These are phyloP conservation scores for Yamadazyma buinensis DNA, from an alignment of 1,139 yeast genomes.

Conservation along the genomic window DNA sequence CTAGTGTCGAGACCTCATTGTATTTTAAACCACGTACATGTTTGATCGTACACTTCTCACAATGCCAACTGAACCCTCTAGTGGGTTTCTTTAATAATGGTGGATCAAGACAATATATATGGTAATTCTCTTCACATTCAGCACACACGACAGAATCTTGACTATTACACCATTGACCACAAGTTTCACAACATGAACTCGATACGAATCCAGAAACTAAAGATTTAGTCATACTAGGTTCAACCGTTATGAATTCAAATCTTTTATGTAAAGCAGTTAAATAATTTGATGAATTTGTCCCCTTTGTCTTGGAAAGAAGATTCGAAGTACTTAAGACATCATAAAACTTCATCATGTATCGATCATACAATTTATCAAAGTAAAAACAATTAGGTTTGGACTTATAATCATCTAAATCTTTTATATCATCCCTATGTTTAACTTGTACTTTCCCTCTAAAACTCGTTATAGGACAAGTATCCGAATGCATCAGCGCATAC, in stretches of 20 bases:
- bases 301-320: conserved; percentile 7
- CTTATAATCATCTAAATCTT: conserved; percentile 52
- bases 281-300: conserved; percentile 49
- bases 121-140: conserved; percentile 68
- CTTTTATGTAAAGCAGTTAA: conserved; percentile 62
- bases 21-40: conserved; percentile 32
- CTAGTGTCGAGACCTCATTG: conserved; percentile 40
- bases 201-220: conserved; percentile 61
- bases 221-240: conserved; percentile 64
- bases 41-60: conserved; percentile 67
- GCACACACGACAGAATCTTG: conserved; percentile 80
- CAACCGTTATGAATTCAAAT: conserved; percentile 73
- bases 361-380: conserved; percentile 81
- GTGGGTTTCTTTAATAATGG: conserved; percentile 79
- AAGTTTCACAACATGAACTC: conserved; percentile 57
- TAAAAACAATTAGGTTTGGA: conserved; percentile 69
- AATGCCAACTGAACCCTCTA: conserved; percentile 91
- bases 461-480: conserved; percentile 72
- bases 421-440: conserved; percentile 62
- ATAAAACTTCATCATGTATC: conserved; percentile 81
- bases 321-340: conserved; percentile 45
- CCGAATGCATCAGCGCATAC: conserved; percentile 85
- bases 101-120: conserved; percentile 83
- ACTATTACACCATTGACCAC: conserved; percentile 81
- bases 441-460: conserved; percentile 77